Percentiles rank a stretch among this genome's conserved stretches.
Conservation (phyloP, 2,329 filamentous ascomycete species). For the Iodosphaeria phyllophila region DNA sequence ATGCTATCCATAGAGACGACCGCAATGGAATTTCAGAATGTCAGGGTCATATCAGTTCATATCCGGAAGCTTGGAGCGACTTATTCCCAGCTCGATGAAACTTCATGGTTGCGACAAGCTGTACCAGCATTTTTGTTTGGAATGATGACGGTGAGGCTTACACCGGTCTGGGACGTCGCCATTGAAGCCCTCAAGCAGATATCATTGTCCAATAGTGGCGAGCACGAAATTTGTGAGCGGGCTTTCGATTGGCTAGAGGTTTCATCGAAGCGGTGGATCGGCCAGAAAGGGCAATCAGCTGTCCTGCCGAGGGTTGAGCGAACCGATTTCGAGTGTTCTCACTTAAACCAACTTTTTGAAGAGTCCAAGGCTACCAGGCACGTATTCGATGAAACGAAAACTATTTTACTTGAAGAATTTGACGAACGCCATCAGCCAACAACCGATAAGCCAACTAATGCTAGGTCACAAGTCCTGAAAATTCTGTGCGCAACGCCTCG, state of each 20-base stretch:
- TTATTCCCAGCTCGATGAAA: constrained; percentile 39
- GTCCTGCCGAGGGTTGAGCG: constrained; percentile 20
- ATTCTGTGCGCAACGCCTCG: constrained; percentile 56
- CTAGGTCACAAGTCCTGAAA: constrained; percentile 62
- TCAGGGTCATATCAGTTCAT: constrained; percentile 65
- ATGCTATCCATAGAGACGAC: constrained; percentile 71
- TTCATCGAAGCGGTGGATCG: constrained; percentile 34
- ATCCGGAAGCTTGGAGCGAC: constrained; percentile 54
- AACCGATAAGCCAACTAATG: constrained; percentile 29
- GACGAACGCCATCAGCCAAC: constrained; percentile 40
- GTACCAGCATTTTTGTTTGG: constrained; percentile 78
- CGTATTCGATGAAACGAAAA: constrained; percentile 30
- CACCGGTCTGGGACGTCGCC: constrained; percentile 76
- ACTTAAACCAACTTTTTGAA: constrained; percentile 40
- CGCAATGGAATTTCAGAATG: constrained; percentile 56
- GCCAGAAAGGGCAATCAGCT: constrained; percentile 16
- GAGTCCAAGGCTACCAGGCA: constrained; percentile 31
- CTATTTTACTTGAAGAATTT: constrained; percentile 44
- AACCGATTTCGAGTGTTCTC: constrained; percentile 74
- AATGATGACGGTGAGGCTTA: constrained; percentile 66
- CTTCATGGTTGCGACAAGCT: constrained; percentile 49
- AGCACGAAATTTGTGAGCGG: constrained; percentile 51
- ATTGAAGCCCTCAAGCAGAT: constrained; percentile 60
- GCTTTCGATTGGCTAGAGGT: constrained; percentile 62
- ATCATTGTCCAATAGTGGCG: constrained; percentile 48